These are phyloP conservation scores for Laetiporus sulphureus DNA, from an alignment of 1,284 basidiomycete genomes.

Conservation along the genomic window DNA sequence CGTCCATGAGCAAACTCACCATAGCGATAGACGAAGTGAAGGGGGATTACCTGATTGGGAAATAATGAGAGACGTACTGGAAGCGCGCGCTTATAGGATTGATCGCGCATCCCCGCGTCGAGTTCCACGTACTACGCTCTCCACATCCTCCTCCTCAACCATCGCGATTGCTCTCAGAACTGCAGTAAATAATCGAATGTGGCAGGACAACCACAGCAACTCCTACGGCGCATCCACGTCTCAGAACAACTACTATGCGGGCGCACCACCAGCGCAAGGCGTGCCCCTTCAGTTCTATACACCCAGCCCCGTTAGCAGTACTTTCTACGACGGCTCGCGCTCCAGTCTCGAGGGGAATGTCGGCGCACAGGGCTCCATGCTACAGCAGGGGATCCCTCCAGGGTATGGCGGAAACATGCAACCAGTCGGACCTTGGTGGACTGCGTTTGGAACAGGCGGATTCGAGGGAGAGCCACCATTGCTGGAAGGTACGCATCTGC, in stretches of 20 bases:
- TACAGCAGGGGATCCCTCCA: slow-evolving; percentile 34
- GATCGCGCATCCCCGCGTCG: neutral
- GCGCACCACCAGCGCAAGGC: slow-evolving; percentile 37
- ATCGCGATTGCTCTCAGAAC: neutral
- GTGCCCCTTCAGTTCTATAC: slow-evolving; percentile 74
- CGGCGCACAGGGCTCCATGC: slow-evolving; percentile 50
- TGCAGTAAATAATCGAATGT: too few species aligned
- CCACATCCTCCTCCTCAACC: slow-evolving; percentile 4
- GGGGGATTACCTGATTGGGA: slow-evolving; percentile 8
- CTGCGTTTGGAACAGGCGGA: slow-evolving; percentile 93
- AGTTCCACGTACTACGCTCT: slow-evolving; percentile 3
- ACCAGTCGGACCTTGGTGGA: slow-evolving; percentile 79
- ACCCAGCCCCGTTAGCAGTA: slow-evolving; percentile 40
- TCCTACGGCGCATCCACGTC: slow-evolving; percentile 52
- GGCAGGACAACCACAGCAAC: slow-evolving; percentile 50
- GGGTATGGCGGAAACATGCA: slow-evolving; percentile 70
- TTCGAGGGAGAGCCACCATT: slow-evolving; percentile 91
- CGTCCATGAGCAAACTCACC: slow-evolving; percentile 9
- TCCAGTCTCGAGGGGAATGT: slow-evolving; percentile 68
- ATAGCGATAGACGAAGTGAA: slow-evolving; percentile 11
- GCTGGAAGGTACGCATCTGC: slow-evolving; percentile 79
- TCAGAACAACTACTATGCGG: slow-evolving; percentile 50
- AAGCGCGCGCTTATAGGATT: neutral
- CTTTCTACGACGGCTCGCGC: slow-evolving; percentile 63
- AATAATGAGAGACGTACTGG: slow-evolving; percentile 10